Percentiles rank a stretch among this genome's conserved stretches.
Conservation (phyloP, 2,329 filamentous ascomycete genomes). For the Emericellopsis cladophorae region DNA sequence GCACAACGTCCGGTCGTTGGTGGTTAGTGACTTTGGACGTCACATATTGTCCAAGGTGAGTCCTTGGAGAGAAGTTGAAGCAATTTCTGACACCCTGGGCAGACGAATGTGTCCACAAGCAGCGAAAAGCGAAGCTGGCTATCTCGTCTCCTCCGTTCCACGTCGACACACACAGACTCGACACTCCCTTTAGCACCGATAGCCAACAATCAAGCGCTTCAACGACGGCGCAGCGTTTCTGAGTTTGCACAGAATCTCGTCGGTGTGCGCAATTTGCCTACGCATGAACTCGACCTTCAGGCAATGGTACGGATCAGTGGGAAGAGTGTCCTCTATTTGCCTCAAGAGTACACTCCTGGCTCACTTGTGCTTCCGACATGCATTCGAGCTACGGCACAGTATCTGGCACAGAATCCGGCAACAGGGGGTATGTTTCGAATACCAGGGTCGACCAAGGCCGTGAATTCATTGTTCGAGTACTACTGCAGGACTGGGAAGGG, state of each 20-base stretch:
- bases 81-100: constrained; percentile 1
- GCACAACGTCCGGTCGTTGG: background rate
- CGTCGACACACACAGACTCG: constrained; percentile 3
- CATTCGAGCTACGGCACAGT: constrained; percentile 52
- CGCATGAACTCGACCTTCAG: constrained; percentile 38
- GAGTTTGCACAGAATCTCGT: constrained; percentile 36
- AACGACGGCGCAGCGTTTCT: constrained; percentile 39
- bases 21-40: too few species aligned
- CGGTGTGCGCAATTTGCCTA: constrained; percentile 25
- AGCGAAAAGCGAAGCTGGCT: constrained; percentile 23
- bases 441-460: constrained; percentile 41
- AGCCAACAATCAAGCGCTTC: background rate
- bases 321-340: constrained; percentile 48
- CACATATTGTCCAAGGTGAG: too few species aligned
- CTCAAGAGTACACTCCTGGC: constrained; percentile 42
- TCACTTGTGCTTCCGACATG: constrained; percentile 51
- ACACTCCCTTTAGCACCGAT: constrained; percentile 7
- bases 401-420: constrained; percentile 42
- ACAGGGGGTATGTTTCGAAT: constrained; percentile 51
- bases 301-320: constrained; percentile 51
- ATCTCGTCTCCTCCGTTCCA: constrained; percentile 19
- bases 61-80: background rate
- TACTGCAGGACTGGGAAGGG: constrained; percentile 39
- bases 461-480: constrained; percentile 50
- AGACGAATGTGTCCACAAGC: constrained; percentile 9